These are phyloP conservation scores for Phytopythium sindhum DNA, from an alignment of 352 stramenopile genomes.

Conservation along the genomic window DNA sequence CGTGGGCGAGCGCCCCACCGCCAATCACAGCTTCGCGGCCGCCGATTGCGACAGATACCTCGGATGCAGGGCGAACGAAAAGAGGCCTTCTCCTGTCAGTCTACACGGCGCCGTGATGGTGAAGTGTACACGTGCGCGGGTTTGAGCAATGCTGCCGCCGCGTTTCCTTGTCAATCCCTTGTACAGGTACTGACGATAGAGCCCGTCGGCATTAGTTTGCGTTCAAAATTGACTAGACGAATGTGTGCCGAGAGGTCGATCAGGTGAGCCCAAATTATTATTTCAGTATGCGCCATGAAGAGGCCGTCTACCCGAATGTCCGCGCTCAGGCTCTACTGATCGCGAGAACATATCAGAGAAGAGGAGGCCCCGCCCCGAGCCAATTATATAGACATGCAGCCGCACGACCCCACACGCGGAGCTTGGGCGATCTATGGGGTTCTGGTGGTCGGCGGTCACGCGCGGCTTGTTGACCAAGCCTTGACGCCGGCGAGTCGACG, in stretches of 20 bases:
- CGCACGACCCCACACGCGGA: constrained; percentile 4
- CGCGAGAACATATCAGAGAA: not conserved
- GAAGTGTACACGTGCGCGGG: constrained; percentile 1
- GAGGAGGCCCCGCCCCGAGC: not conserved
- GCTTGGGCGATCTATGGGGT: not conserved
- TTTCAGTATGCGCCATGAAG: constrained; percentile 9
- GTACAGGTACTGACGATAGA: not conserved
- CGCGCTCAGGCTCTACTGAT: constrained; percentile 6
- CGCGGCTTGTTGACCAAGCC: not conserved
- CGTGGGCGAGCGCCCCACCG: not conserved
- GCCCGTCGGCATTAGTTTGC: not conserved
- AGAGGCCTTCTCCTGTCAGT: not conserved
- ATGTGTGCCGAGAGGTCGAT: not conserved
- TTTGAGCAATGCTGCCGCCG: constrained; percentile 2
- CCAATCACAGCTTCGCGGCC: not conserved
- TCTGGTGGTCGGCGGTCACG: constrained; percentile 3
- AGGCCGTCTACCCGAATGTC: not conserved
- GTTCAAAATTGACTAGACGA: not conserved
- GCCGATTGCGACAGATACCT: not conserved
- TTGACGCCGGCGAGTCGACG: constrained; percentile 6
- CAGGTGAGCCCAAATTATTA: constrained; percentile 1
- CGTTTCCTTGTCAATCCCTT: constrained; percentile 5
- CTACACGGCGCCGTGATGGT: not conserved
- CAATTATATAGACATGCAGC: constrained; percentile 5
- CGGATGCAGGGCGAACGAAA: not conserved